A percentile compares a stretch with the other conserved stretches of the same genome.
Conservation (phyloP, 2,329 filamentous ascomycete species). For the Talaromyces amestolkiae region DNA sequence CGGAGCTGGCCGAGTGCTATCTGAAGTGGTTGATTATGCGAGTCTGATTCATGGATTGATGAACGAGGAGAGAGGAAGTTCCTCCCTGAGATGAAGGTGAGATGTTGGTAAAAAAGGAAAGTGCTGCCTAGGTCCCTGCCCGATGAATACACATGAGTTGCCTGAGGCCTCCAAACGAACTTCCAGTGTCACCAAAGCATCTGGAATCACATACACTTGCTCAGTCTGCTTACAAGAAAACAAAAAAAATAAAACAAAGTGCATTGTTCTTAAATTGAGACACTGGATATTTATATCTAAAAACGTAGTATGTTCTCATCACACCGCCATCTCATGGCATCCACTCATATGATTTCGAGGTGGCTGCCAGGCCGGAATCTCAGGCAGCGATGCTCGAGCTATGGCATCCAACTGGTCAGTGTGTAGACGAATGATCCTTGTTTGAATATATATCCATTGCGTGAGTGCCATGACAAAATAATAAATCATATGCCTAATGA, state of each 20-base stretch:
- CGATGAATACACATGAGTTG: background rate
- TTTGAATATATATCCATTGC: background rate
- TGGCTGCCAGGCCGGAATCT: background rate
- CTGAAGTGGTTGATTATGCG: background rate
- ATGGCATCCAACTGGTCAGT: background rate
- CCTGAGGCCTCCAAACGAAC: slow-evolving; percentile 1
- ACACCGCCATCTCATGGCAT: slow-evolving; percentile 6
- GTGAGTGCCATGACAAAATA: background rate
- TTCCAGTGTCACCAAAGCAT: background rate
- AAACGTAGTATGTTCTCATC: background rate
- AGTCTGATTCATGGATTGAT: background rate
- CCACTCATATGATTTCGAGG: background rate
- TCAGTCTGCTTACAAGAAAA: background rate
- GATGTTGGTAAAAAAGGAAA: background rate
- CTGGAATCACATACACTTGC: background rate
- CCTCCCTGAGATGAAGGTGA: background rate
- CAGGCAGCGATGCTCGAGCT: background rate
- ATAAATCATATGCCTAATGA: background rate
- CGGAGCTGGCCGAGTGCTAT: background rate
- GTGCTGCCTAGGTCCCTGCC: slow-evolving; percentile 5
- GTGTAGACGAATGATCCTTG: background rate
- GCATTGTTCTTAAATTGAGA: background rate
- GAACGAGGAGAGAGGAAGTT: background rate
- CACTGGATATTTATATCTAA: background rate
- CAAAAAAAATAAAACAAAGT: background rate